Evolutionary conservation across 2,329 filamentous ascomycete species (phyloP), one percentile per base, ranked within the genome.

Genomic region (Ceratocystis smalleyi): DNA sequence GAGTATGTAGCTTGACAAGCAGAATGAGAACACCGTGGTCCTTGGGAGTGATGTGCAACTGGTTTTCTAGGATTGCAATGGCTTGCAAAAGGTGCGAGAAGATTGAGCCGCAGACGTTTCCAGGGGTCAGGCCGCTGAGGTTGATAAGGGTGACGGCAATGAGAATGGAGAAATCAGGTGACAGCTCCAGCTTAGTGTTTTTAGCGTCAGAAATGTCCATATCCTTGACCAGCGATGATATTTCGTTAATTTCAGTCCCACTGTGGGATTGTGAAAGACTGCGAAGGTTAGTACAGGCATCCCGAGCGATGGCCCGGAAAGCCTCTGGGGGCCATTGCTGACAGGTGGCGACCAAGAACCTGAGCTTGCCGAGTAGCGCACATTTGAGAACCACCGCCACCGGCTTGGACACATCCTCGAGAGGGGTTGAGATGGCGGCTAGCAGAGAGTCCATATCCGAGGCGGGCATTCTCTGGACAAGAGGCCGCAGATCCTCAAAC

Each of bases 1-100:
- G 70, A 8, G 82, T 72, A 61, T 81, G 79, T 1, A 83, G 69
- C 64, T 80, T 79, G 1, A 80, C 74, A 0, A 84, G 73, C 0
- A 83, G 67, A 3, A 84, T 72, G 1, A 77, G 76, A 2, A 81
- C 72, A 0, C 76, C 72, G 60, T 75, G 75, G 55, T 82, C 77
- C 51, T 77, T 76, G 0, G 79, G 76, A 0, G 74, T 75, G 61
- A 72, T 69, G n/a, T 71, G 70, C 4, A 79, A 73, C 65, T 81
- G 79, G 12, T 76, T 73, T 40, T 83, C 79, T 0, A 83, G 74
- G 3, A 83, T 70, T 0, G 78, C 65, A 1, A 78, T 71, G 0
- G 80, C 81, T 57, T 78, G 79, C 0, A 83, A 70, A 19, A 83
- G 73, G 8, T 72, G 69, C 2, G 71, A 67, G 6, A 35, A 12